Evolutionary conservation across 2,329 filamentous ascomycete genomes (phyloP).

Genomic region (Pseudogymnoascus sp.): DNA sequence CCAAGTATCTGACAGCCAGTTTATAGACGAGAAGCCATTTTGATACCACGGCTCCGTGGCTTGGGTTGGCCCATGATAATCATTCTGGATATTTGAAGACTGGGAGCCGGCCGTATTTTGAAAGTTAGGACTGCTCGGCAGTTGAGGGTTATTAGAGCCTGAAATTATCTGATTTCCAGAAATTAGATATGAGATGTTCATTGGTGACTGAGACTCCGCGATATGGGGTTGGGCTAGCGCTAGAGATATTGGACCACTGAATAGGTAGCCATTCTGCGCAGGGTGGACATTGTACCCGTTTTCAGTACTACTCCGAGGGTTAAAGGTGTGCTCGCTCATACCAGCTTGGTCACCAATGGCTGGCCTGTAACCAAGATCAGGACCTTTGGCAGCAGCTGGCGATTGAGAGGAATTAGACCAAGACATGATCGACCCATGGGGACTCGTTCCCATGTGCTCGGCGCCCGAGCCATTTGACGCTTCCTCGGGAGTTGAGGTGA

Average conservation of each 20-base stretch:
- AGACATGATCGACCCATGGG: conserved; percentile 13
- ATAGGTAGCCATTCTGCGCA: background rate
- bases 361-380: background rate
- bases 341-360: background rate
- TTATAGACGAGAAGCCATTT: conserved; percentile 19
- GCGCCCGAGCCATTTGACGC: background rate
- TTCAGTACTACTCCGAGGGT: background rate
- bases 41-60: conserved; percentile 14
- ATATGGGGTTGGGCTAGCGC: background rate
- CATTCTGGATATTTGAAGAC: background rate
- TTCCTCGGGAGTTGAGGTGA: background rate
- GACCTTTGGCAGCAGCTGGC: background rate
- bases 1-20: conserved; percentile 23
- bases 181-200: background rate
- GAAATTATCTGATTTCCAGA: background rate
- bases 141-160: background rate
- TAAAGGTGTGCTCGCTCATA: background rate
- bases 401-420: conserved; percentile 5
- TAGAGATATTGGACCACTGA: background rate
- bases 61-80: background rate
- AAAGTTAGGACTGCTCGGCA: background rate
- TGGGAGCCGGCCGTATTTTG: background rate
- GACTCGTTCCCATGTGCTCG: background rate
- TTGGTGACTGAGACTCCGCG: conserved; percentile 7
- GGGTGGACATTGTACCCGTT: background rate